Evolutionary conservation across 495 filamentous ascomycete species (phyloP), one percentile per base, ranked within the genome.

Genomic region (Margaritispora aquatica): DNA sequence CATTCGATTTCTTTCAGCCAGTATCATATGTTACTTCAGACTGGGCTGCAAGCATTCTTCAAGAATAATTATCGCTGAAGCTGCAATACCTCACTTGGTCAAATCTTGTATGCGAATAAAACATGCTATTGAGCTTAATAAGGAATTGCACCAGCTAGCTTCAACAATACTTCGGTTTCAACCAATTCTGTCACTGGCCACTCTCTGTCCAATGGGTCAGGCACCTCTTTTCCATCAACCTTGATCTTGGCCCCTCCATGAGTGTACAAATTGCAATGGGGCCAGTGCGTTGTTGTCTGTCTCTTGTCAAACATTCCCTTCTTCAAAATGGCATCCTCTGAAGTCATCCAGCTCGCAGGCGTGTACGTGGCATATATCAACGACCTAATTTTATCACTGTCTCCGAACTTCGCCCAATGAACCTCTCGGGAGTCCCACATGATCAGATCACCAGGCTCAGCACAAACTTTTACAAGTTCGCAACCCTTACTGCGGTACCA

Each of bases 381-480:
- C 19, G 41, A 17, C 15, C 54, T n/a, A 9, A 49, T 15, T 21
- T 17, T 47, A 5, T 47, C 26, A 19, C 20, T 47, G 20, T 47
- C 41, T 2, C 17, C 11, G 19, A 49, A 48, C 21, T 26, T 47
- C 8, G 20, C 26, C 62, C 65, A 77, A 52, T 77, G 73, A n/a
- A 71, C 66, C 23, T 63, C 66, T 1, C 73, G 66, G 9, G 70
- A 73, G 52, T 77, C 73, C 73, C 74, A 77, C 1, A 77, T 58
- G 26, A 77, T 69, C 44, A 77, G 59, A 54, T 75, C 74, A 0
- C 74, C 74, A 2, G 71, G 69, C 29, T 73, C 72, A 0, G 73
- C 74, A 21, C 67, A 63, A 0, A 75, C 73, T 55, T 75, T 75
- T 23, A 62, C 46, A 0, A 68, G 66, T 31, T 68, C 67, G 57